Base-by-base conservation (phyloP, 2,329 filamentous ascomycete genomes). In the Fusarium sp. region DNA sequence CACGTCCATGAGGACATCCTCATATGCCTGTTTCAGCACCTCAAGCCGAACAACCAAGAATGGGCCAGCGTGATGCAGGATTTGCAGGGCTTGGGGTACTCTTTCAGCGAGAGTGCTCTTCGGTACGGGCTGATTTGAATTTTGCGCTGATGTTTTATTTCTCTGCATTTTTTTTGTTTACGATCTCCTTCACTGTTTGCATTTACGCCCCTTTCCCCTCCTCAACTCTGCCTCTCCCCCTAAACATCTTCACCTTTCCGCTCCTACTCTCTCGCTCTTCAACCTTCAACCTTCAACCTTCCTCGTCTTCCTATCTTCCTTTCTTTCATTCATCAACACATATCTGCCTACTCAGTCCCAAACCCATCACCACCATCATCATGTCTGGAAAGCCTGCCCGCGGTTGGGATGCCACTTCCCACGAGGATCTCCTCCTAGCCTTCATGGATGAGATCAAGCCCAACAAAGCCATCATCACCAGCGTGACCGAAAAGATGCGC, bases 1-100 rank as follows among this genome's bases (percentile, higher is more conserved):
- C 75, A 77, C 9, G 78, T 81, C 16, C 83, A 87, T 47, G 76
- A 83, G 62, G 82, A 83, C 41, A 81, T 87, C 43, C 78, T 87
- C 37, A 60, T 82, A 7, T 80, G 79, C 30, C 62, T 86, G 27
- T 73, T 83, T n/a, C 77, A 79, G 28, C 74, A 80, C 7, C 67
- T 82, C 57, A 80, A 77, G 39, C 78, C 82, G 3, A 74, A 66
- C 3, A 40, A 66, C 0, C 72, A 72, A 1, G 77, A 82, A 11
- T 81, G 79, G 70, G 44, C 72, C 23, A 76, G 78, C n/a, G 74
- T 85, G 7, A 78, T 84, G 72, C 72, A 72, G 0, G 73, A 83
- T 6, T 75, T 86, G 40, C 70, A 75, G 0, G 73, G 66, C 7
- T 77, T 78, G 59, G 83, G 82, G 10, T 84, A 85, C 58, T 69